These are phyloP conservation scores for Paralagenidium karlingii DNA, from an alignment of 352 stramenopile species.

Conservation along the genomic window DNA sequence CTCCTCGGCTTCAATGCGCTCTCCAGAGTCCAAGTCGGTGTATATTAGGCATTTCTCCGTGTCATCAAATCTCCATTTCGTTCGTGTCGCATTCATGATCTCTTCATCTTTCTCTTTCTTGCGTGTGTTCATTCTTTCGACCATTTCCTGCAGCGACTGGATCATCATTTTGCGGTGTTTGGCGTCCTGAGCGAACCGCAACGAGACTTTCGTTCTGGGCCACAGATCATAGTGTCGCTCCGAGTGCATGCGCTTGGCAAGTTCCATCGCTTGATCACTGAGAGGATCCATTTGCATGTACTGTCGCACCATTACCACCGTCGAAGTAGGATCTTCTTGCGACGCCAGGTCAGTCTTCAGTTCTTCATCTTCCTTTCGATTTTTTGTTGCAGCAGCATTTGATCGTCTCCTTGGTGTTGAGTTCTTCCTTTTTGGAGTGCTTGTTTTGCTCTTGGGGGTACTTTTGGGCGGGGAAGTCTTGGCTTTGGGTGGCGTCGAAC, in stretches of 20 bases:
- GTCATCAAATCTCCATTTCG: conserved; percentile 13
- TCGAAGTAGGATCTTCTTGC: too few relatives aligned
- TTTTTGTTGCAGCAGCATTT: too few relatives aligned
- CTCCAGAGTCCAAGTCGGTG: conserved; percentile 23
- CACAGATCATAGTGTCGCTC: conserved; percentile 31
- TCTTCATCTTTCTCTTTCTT: conserved; percentile 24
- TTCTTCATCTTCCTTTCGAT: too few relatives aligned
- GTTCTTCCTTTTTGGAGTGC: too few relatives aligned
- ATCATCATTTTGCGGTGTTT: conserved; percentile 31
- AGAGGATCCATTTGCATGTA: conserved; percentile 23
- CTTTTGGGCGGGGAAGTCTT: too few relatives aligned
- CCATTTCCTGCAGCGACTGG: conserved; percentile 13
- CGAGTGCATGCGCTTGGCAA: conserved; percentile 22
- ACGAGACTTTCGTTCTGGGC: conserved; percentile 12
- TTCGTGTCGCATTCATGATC: conserved; percentile 24
- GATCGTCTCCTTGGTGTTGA: too few relatives aligned
- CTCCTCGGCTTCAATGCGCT: conserved; percentile 11
- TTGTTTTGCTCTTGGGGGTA: too few relatives aligned
- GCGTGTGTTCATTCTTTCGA: conserved; percentile 41
- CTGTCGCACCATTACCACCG: conserved; percentile 22
- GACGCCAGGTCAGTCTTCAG: too few relatives aligned
- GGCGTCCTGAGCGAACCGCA: conserved; percentile 21
- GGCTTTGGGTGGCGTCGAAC: too few relatives aligned
- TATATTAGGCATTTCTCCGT: conserved; percentile 39
- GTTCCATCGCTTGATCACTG: conserved; percentile 23